These are phyloP conservation scores for Pleurotus djamor DNA, from an alignment of 768 basidiomycete species.

Conservation along the genomic window DNA sequence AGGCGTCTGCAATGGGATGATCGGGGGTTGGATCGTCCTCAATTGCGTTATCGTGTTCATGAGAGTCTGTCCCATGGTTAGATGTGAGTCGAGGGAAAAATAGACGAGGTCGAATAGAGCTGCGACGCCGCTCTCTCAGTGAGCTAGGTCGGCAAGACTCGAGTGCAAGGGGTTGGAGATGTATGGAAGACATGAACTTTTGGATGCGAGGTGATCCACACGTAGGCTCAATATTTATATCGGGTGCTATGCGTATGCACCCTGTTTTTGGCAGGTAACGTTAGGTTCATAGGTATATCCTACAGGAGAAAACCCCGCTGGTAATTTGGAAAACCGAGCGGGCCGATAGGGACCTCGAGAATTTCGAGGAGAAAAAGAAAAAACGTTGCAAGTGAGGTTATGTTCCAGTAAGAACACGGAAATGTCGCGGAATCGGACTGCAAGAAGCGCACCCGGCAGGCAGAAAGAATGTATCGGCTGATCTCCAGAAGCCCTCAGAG, in stretches of 20 bases:
- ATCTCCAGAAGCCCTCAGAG: too few species aligned
- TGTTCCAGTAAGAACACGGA: not conserved
- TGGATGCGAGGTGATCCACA: too few species aligned
- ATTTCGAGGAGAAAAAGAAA: not conserved
- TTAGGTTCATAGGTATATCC: too few species aligned
- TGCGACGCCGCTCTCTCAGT: constrained; percentile 35
- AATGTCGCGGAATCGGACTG: not conserved
- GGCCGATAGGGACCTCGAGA: not conserved
- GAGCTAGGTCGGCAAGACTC: constrained; percentile 30
- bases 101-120: constrained; percentile 29
- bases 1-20: constrained; percentile 2
- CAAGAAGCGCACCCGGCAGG: not conserved
- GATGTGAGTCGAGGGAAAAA: constrained; percentile 25
- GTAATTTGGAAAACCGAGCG: not conserved
- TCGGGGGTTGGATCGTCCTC: constrained; percentile 24
- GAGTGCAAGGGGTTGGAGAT: constrained; percentile 27
- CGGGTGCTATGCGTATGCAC: too few species aligned
- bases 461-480: too few species aligned
- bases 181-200: constrained; percentile 23
- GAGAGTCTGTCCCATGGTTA: constrained; percentile 5
- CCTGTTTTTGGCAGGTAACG: too few species aligned
- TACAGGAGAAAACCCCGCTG: not conserved
- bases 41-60: constrained; percentile 22
- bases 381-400: not conserved
- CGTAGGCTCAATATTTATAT: too few species aligned